Base-by-base conservation (phyloP, 805 yeast genomes). In the Metschnikowia rubicola region DNA sequence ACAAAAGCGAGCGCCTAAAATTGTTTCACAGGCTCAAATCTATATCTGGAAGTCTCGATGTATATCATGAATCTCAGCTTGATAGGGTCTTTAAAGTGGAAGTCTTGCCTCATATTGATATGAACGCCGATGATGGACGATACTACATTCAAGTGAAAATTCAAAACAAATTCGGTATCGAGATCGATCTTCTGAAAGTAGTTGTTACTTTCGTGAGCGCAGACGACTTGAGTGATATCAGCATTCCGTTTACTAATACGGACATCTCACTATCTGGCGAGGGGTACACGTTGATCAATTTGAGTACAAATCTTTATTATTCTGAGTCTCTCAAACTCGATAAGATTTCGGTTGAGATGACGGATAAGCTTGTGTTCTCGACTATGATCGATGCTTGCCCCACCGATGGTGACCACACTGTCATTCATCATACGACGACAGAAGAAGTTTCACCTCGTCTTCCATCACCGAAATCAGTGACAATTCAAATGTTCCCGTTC, bases 111-210 rank as follows among this genome's bases (percentile, higher is more conserved):
- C 66, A 59, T 43, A 60, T 81, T 10, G 54, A 60, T 5, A 67
- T 70, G 36, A 46, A 9, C 21, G 44, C 33, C 6, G 48, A 26
- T 3, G 31, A 34, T 30, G 78, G 78, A 54, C 56, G 51, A 7
- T 72, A 78, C 43, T 65, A 52, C 34, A 48, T 81, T 2, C 65
- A 61, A 9, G 48, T 78, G 4, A 48, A 53, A 0, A 35, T 78
- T 8, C 47, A 49, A 3, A 74, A 74, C 45, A 51, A 56, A 0
- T 68, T 61, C 41, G 64, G 57, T 3, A 54, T 61, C 19, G 47
- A 52, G 8, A 48, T 67, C 38, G 36, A 56, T 6, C 56, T 67
- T 39, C 58, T 54, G 19, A 43, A 53, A 3, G 42, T 71, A 0
- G 48, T 38, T 2, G 42, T 71, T 5, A 52, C 49, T 4, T 43